phyloP scores from a whole-genome alignment of 225 moss, liverwort and hornwort genomes.

The Climacium dendroides region DNA sequence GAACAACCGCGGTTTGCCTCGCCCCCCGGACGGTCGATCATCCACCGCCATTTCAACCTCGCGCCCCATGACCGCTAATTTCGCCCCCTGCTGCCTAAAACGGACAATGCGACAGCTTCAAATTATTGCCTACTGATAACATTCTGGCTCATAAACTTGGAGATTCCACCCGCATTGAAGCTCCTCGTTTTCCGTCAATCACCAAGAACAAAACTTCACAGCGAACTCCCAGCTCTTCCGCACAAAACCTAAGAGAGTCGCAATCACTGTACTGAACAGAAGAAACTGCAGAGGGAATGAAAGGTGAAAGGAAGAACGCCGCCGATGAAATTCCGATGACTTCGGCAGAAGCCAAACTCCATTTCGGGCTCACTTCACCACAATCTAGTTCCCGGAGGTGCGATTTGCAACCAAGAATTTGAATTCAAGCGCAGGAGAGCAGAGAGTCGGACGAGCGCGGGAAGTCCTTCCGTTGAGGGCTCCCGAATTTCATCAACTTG shows the following conservation, averaged over 20 bases:
- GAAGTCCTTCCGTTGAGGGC: conserved; percentile 5
- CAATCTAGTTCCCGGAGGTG: not conserved
- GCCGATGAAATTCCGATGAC: not conserved
- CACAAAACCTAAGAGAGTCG: not conserved
- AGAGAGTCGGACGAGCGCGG: conserved; percentile 3
- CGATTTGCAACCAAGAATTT: not conserved
- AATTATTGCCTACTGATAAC: not conserved
- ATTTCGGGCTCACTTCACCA: not conserved
- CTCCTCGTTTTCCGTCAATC: not conserved
- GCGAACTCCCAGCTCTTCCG: no score
- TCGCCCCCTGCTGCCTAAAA: not conserved
- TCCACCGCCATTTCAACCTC: conserved; percentile 15
- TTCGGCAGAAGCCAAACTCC: not conserved
- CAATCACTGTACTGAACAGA: not conserved
- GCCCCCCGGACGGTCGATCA: not conserved
- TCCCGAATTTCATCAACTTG: not conserved
- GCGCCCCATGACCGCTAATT: conserved; percentile 11
- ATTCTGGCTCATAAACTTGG: not conserved
- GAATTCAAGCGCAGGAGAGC: not conserved
- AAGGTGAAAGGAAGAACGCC: not conserved
- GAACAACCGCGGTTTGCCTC: conserved; percentile 56
- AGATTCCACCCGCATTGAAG: not conserved
- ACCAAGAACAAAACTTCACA: not conserved
- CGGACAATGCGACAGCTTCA: not conserved
- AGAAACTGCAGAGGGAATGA: no score